phyloP scores from a whole-genome alignment of 129 eudicot species.

The Chrysanthemum seticuspe region DNA sequence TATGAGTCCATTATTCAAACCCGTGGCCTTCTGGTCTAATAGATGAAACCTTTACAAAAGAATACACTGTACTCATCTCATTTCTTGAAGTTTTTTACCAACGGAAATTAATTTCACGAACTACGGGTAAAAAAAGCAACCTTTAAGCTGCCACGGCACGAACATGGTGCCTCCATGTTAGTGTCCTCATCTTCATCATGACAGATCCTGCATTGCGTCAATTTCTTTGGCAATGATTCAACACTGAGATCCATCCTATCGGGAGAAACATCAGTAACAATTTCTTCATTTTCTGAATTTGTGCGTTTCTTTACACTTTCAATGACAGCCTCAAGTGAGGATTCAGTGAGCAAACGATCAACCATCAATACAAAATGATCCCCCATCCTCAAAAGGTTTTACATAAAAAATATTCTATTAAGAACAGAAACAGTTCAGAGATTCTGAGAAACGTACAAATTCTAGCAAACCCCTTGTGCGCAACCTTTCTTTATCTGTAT shows the following conservation, averaged over 20 bases:
- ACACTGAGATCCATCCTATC: conserved; percentile 48
- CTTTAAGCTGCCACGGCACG: conserved; percentile 86
- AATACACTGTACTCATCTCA: no score
- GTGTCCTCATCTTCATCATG: conserved; percentile 79
- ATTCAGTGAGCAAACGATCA: conserved; percentile 65
- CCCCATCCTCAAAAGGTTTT: conserved; percentile 37
- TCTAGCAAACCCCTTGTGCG: conserved; percentile 22
- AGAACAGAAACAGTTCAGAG: conserved; percentile 1
- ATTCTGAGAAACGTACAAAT: conserved; percentile 26
- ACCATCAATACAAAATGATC: conserved; percentile 68
- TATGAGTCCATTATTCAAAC: no score
- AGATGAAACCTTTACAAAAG: no score
- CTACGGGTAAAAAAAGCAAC: conserved; percentile 30
- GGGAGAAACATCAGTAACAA: conserved; percentile 41
- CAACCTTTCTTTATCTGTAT: conserved; percentile 12
- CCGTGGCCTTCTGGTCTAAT: no score
- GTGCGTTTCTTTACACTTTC: conserved; percentile 29
- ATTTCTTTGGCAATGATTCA: conserved; percentile 38
- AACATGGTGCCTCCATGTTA: conserved; percentile 83
- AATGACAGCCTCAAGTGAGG: conserved; percentile 52
- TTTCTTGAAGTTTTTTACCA: neutral
- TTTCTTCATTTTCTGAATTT: conserved; percentile 28
- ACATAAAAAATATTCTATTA: conserved; percentile 14
- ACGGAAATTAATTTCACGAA: neutral
- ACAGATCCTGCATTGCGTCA: conserved; percentile 75